These are phyloP conservation scores for Cyclotella sp. DNA, from an alignment of 108 stramenopile genomes.

Conservation along the genomic window DNA sequence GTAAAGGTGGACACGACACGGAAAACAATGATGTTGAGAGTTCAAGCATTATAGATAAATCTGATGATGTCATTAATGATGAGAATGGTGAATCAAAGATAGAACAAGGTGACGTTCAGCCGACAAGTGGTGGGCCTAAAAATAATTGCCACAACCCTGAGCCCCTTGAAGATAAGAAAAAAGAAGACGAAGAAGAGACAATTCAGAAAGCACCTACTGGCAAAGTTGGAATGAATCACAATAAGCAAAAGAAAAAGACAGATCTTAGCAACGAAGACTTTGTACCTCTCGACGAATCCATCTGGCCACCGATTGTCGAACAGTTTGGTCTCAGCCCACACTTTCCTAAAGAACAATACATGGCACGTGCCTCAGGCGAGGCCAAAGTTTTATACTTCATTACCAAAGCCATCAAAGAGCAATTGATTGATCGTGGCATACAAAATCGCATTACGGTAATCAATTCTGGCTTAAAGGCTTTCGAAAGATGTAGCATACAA, in stretches of 20 bases:
- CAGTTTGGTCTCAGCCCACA: conserved; percentile 70
- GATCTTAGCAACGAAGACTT: conserved; percentile 75
- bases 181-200: conserved; percentile 23
- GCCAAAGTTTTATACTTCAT: conserved; percentile 83
- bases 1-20: conserved; percentile 15
- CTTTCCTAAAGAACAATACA: conserved; percentile 75
- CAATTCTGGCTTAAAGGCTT: conserved; percentile 81
- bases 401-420: conserved; percentile 61
- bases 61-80: conserved; percentile 14
- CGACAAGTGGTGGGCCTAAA: not conserved
- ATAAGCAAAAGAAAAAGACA: conserved; percentile 42
- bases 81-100: conserved; percentile 2
- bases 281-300: conserved; percentile 59
- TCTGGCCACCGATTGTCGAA: conserved; percentile 69
- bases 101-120: conserved; percentile 5
- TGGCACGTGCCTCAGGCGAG: conserved; percentile 76
- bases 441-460: conserved; percentile 79
- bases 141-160: conserved; percentile 19
- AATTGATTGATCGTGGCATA: conserved; percentile 74
- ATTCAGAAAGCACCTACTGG: conserved; percentile 35
- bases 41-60: conserved; percentile 13
- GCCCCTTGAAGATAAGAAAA: not conserved
- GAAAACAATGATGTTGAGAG: conserved; percentile 15
- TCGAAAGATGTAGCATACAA: conserved; percentile 71
- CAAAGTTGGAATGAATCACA: conserved; percentile 27